Evolutionary conservation across 2,329 filamentous ascomycete species (phyloP).

Genomic region (Diplodia seriata): DNA sequence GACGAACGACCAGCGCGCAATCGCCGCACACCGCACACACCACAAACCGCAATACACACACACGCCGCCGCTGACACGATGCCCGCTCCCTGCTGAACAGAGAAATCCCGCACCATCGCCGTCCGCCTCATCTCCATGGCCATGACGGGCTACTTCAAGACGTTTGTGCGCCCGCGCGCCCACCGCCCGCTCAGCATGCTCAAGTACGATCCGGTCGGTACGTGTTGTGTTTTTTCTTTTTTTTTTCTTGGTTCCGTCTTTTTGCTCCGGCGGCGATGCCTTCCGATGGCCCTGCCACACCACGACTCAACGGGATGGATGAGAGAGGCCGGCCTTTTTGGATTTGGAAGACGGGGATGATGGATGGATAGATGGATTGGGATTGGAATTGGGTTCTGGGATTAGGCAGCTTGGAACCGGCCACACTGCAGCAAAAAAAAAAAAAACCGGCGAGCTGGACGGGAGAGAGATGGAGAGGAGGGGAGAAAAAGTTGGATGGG

Average conservation of each 20-base stretch:
- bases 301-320: too few relatives aligned
- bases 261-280: too few relatives aligned
- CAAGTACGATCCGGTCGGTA: conserved; percentile 98
- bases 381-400: too few relatives aligned
- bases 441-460: too few relatives aligned
- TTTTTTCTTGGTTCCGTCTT: not conserved
- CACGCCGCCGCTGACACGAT: too few relatives aligned
- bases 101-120: conserved; percentile 87
- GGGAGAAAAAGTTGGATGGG: too few relatives aligned
- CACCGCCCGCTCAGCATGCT: conserved; percentile 92
- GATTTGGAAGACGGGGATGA: not conserved
- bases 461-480: too few relatives aligned
- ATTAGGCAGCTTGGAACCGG: too few relatives aligned
- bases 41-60: not conserved
- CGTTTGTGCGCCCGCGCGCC: conserved; percentile 80
- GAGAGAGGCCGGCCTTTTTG: too few relatives aligned
- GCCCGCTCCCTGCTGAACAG: not conserved
- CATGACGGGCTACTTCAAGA: conserved; percentile 97
- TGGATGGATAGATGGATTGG: not conserved
- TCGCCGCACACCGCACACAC: not conserved
- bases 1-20: not conserved
- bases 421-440: too few relatives aligned
- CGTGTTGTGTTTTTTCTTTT: conserved; percentile 39
- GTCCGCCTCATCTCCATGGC: conserved; percentile 98
- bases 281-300: too few relatives aligned